Percentiles rank a stretch among this genome's conserved stretches.
Conservation (phyloP, 192 early-diverging fungal species). For the Backusella parvicylindrica region DNA sequence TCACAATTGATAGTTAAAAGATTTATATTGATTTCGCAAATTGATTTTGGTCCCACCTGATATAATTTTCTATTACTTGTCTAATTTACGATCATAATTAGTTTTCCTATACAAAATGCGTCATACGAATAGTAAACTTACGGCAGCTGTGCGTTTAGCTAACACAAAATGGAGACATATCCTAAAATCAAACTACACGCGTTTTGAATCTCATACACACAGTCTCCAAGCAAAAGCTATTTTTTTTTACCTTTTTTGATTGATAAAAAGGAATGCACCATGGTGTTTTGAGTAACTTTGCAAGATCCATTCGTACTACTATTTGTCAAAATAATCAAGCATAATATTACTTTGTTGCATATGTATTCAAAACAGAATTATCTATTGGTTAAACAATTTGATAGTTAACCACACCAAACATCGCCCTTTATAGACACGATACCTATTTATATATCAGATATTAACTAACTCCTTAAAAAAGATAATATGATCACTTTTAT, state of each 20-base stretch:
- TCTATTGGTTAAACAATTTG: neutral
- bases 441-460: neutral
- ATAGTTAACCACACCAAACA: neutral
- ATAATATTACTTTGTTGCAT: neutral
- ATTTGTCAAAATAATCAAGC: neutral
- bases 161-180: slow-evolving; percentile 60
- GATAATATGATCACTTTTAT: neutral
- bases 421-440: neutral
- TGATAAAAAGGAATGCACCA: neutral
- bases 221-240: slow-evolving; percentile 49
- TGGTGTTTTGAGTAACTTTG: neutral
- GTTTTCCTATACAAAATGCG: neutral
- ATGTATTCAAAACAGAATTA: neutral
- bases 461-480: neutral
- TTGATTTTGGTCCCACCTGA: too few species aligned
- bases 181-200: slow-evolving; percentile 45
- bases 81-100: slow-evolving; percentile 22
- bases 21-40: too few species aligned
- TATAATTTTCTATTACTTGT: slow-evolving; percentile 54
- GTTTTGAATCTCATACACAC: slow-evolving; percentile 38
- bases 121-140: slow-evolving; percentile 34
- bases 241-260: neutral
- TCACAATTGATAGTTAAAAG: too few species aligned
- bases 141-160: slow-evolving; percentile 73
- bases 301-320: neutral